Base-by-base conservation (phyloP, 768 basidiomycete species). In the Hypholoma fasciculare region DNA sequence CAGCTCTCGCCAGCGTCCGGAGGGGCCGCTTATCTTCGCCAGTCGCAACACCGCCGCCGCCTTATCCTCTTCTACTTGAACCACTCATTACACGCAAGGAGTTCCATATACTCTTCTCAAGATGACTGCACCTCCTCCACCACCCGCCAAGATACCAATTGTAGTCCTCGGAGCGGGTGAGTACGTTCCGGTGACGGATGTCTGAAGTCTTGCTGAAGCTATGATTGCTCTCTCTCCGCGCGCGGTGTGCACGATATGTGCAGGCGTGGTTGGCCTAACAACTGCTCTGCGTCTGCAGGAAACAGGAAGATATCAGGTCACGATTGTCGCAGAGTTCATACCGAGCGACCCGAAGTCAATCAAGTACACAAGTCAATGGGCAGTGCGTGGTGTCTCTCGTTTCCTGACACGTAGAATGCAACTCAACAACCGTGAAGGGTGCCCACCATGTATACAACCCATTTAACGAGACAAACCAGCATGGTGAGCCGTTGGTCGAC, bases 351-450 rank as follows among this genome's bases (percentile, higher is more conserved):
- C 83, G 1, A 87, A 87, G 72, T 80, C 78, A n/a, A 86, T 88
- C 67, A 78, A 79, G 53, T 94, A 90, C 63, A 90, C 92, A 2
- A 90, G 89, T 68, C 82, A 82, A 36, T 93, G 92, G 92, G 92
- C 92, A 38, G 92, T 90, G 61, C 61, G 87, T 76, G 19, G 17
- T 42, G 16, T 17, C 13, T 42, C 49, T 34, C 13, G 40, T 34
- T 16, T 17, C 16, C 23, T 20, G 8, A 16, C 34, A 17, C 13
- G 36, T 17, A 26, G 23, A n/a, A 34, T 14, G n/a, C 30, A 40
- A 44, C 13, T 40, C 12, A 48, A 17, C 11, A 8, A 7, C 4
- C 56, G n/a, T 51, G 34, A 49, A 94, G 92, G 92, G 91, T 37
- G 92, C 89, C 8, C 89, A 93, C 61, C 88, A 92, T 77, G 84